phyloP scores from a whole-genome alignment of 495 filamentous ascomycete species.

The Podospora sp. region DNA sequence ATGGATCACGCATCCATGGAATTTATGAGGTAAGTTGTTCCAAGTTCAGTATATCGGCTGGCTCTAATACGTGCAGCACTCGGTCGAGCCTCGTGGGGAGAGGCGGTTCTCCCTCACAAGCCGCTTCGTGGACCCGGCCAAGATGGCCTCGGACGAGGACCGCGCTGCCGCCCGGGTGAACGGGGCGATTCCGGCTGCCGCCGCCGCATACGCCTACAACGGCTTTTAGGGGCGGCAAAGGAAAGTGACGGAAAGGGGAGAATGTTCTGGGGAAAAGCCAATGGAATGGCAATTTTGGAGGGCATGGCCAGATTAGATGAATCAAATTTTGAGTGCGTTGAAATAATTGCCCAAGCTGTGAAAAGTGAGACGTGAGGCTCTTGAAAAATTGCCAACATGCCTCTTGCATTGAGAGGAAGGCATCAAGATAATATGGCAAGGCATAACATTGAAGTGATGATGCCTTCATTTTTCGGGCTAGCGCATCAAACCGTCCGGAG shows the following conservation, averaged over 20 bases:
- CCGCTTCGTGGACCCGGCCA: slow-evolving; percentile 52
- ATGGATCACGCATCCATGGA: slow-evolving; percentile 70
- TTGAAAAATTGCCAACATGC: neutral
- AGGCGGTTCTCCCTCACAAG: slow-evolving; percentile 70
- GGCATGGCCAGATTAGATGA: no score
- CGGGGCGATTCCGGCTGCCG: slow-evolving; percentile 39
- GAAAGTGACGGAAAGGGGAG: neutral
- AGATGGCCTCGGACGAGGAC: slow-evolving; percentile 39
- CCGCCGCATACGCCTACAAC: slow-evolving; percentile 30
- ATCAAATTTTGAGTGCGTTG: no score
- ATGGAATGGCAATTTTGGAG: neutral
- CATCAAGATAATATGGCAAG: neutral
- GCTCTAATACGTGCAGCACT: slow-evolving; percentile 54
- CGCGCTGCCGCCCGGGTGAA: slow-evolving; percentile 30
- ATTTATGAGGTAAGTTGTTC: slow-evolving; percentile 64
- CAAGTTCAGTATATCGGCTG: neutral
- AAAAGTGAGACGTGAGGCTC: slow-evolving; percentile 4
- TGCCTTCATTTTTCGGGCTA: no score
- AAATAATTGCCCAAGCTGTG: no score
- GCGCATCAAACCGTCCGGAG: no score
- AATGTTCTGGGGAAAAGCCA: neutral
- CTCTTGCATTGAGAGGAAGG: neutral
- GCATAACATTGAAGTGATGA: neutral
- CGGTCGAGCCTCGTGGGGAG: slow-evolving; percentile 56
- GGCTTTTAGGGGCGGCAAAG: slow-evolving; percentile 3